Percentiles rank a stretch among this genome's conserved stretches.
phyloP scores from a whole-genome alignment of 2,329 filamentous ascomycete species.

The Cladosporium sp. region DNA sequence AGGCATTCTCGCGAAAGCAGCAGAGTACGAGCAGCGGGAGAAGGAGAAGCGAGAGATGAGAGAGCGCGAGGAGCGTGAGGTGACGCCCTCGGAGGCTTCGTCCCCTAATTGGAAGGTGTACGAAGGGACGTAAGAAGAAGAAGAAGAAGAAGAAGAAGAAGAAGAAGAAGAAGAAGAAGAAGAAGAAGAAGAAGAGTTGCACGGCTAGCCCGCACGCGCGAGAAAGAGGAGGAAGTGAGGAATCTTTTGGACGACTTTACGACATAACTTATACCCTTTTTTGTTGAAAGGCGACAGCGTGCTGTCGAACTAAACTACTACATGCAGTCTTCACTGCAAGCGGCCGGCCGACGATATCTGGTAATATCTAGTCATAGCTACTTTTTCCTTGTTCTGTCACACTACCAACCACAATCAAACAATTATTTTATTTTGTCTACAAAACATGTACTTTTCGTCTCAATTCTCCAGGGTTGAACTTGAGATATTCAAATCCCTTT shows the following conservation, averaged over 20 bases:
- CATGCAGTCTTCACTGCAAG: conserved; percentile 12
- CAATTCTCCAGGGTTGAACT: background rate
- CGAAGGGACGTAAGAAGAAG: conserved; percentile 12
- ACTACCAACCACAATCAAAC: background rate
- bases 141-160: no score
- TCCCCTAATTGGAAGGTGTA: conserved; percentile 20
- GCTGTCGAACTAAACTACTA: conserved; percentile 7
- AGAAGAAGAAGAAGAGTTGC: no score
- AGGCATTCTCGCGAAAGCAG: conserved; percentile 11
- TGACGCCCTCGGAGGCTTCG: conserved; percentile 1
- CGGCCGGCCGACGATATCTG: conserved; percentile 12
- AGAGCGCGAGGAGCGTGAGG: conserved; percentile 3
- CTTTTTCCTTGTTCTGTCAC: background rate
- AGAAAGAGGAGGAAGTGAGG: conserved; percentile 3
- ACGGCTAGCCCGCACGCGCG: conserved; percentile 10
- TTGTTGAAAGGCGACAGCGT: conserved; percentile 12
- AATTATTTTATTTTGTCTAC: background rate
- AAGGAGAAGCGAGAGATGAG: background rate
- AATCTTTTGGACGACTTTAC: conserved; percentile 13
- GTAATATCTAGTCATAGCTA: conserved; percentile 19
- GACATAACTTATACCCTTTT: conserved; percentile 11
- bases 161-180: no score
- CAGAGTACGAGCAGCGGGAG: conserved; percentile 13
- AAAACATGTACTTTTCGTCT: background rate
- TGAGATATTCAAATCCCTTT: background rate